Base-by-base conservation (phyloP, 805 yeast species). In the Zygoascus biomembranicola region DNA sequence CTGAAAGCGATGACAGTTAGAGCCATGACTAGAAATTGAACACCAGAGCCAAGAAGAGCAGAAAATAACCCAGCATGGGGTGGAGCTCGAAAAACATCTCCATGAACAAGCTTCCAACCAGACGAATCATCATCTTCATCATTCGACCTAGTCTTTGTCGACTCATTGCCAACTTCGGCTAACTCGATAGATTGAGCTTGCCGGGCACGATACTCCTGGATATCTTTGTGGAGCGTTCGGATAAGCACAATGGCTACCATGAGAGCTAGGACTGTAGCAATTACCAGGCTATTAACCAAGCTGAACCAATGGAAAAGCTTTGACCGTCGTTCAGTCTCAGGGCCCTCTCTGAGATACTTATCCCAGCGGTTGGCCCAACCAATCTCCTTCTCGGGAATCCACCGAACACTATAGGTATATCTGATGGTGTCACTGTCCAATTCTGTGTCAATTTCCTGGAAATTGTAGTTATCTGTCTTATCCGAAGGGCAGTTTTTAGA, bases 401-500 rank as follows among this genome's bases (percentile, higher is more conserved):
- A 89, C 63, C 85, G 85, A 2, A 90, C 89, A 0, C 96, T 80
- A 61, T 88, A 90, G 0, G 96, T 85, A 68, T 81, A 89, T 2
- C 92, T 90, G 77, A 35, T 56, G 50, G 43, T 18, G 28, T 49
- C 53, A 19, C 14, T 13, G 43, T 41, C 45, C 32, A 32, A 32
- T 19, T 52, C 53, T 1, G 52, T 44, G 19, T 76, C 69, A 8
- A 88, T 63, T 42, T 81, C 80, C 59, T 76, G 80, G 57, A 82
- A 80, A 39, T 78, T 72, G 65, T 74, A 84, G 61, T 78, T 70
- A 58, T 78, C 82, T 8, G 83, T 74, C 3, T 85, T 82, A 11
- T 90, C 90, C 23, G 42, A 19, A 1, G 95, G 95, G 66, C 96
- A 89, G 50, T 69, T 75, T 65, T 68, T 77, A 66, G 76, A 81